Evolutionary conservation across 768 basidiomycete species (phyloP).

Genomic region (Cystobasidiopsis lactophilus): DNA sequence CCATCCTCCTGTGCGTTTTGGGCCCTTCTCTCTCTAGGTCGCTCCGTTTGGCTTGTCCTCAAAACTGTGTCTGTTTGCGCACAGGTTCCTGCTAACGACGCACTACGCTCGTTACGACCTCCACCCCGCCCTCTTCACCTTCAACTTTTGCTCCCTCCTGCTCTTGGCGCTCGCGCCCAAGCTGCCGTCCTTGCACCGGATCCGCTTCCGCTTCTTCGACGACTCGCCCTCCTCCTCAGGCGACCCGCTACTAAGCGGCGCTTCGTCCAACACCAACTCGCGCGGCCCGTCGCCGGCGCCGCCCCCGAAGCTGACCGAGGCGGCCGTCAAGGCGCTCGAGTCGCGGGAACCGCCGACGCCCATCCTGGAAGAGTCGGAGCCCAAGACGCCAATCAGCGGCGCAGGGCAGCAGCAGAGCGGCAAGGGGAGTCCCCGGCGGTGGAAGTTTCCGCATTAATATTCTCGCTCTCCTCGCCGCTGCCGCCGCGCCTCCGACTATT

Average conservation of each 20-base stretch:
- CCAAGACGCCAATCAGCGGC: no score
- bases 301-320: background rate
- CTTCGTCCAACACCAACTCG: no score
- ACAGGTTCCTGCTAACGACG: conserved; percentile 82
- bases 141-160: conserved; percentile 57
- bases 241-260: no score
- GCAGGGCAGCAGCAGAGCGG: no score
- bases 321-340: background rate
- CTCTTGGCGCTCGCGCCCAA: conserved; percentile 73
- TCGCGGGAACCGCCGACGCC: no score
- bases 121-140: conserved; percentile 48
- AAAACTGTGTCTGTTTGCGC: background rate
- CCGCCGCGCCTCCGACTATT: no score
- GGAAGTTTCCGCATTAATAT: no score
- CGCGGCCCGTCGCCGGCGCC: background rate
- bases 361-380: no score
- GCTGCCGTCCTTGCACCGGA: conserved; percentile 36
- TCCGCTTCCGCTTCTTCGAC: conserved; percentile 18
- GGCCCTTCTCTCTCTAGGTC: background rate
- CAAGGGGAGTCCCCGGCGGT: no score
- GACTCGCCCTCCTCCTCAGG: background rate
- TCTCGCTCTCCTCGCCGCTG: no score
- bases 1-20: conserved; percentile 48
- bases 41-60: background rate
- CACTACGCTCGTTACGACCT: conserved; percentile 96